Evolutionary conservation across 495 filamentous ascomycete genomes (phyloP), one percentile per base, ranked within the genome.

Genomic region (Apiosordaria backusii): DNA sequence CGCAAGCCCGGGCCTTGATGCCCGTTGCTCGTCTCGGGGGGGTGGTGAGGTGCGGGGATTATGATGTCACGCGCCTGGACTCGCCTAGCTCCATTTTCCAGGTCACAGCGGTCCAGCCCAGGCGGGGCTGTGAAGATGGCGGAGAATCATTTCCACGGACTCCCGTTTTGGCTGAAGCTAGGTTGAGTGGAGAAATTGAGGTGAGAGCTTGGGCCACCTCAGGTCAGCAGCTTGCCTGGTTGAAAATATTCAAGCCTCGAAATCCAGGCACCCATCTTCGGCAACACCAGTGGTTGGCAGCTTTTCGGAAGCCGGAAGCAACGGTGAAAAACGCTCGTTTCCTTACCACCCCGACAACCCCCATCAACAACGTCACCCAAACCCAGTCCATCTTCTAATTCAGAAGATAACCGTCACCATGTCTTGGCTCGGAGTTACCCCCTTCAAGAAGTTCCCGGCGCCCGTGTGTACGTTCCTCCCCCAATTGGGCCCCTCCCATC

Each of bases 361-460:
- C 66, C 67, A 65, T 72, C 70, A 65, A 63, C 68, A 59, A 68
- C 55, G 68, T 68, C 59, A 64, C 67, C 65, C 60, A 62, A 62
- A 65, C 62, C 66, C 67, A 72, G 62, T 45, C 35, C 35, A 45
- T 63, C 62, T 64, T 68, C 66, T 65, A 61, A 74, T 60, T 65
- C 65, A 64, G 67, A 69, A 63, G 61, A 61, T 57, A 62, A 73
- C 77, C 78, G 74, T 73, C 82, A 89, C 75, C 68, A 92, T 93
- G 91, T 85, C 87, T 82, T 82, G 91, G 79, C 84, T 97, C 77
- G 88, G 88, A 64, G 73, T 80, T 54, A 62, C 74, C 65, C 81
- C 84, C 50, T 74, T 83, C 75, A 97, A 96, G 87, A 97, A 97
- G 85, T 98, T 93, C 84, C 90, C 90, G 72, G 85, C 88, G 70